Evolutionary conservation across 2,329 filamentous ascomycete species (phyloP), one percentile per base, ranked within the genome.

Genomic region (Xylariaceae sp.): DNA sequence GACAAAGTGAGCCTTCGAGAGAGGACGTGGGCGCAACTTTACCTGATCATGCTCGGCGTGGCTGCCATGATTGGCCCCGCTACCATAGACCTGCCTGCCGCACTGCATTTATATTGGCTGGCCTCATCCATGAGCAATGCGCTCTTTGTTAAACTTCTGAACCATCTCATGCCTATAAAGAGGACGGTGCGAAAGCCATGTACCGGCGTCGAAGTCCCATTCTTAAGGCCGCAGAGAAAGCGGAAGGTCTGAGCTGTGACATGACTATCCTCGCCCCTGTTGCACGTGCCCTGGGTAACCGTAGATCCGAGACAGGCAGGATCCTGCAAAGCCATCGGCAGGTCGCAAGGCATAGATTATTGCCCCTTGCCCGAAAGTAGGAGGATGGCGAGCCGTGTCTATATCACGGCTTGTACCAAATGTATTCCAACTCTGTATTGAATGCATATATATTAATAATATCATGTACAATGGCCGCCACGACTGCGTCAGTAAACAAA

Each of bases 41-140:
- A 67, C 18, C 61, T 70, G 16, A 51, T 37, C 1, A 44, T 74
- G 30, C 32, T 73, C 0, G 34, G 69, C 3, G 5, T 72, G 3
- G 48, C 51, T 21, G 58, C 64, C 2, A n/a, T 67, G 10, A 47
- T 74, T 4, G 72, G 72, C 2, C 69, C 71, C 4, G 34, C 66
- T 9, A 76, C 74, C 2, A 57, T 72, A 55, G 55, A 70, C 36
- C 59, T 77, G 21, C 74, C 74, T 1, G 70, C 69, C 5, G 74
- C 74, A 1, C 54, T 77, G 22, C 74, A 76, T 49, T 59, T 76
- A 9, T 77, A 76, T 59, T 76, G 74, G 74, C 51, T 76, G 2
- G 54, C 70, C 1, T 72, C 73, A 2, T 58, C 71, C 2, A 19
- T 54, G 1, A 55, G 63, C 5, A 68, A 65, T 39, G 54, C 56